A percentile compares a stretch with the other conserved stretches of the same genome.
Evolutionary conservation across 768 basidiomycete species (phyloP).

Genomic region (Mycena amicta): DNA sequence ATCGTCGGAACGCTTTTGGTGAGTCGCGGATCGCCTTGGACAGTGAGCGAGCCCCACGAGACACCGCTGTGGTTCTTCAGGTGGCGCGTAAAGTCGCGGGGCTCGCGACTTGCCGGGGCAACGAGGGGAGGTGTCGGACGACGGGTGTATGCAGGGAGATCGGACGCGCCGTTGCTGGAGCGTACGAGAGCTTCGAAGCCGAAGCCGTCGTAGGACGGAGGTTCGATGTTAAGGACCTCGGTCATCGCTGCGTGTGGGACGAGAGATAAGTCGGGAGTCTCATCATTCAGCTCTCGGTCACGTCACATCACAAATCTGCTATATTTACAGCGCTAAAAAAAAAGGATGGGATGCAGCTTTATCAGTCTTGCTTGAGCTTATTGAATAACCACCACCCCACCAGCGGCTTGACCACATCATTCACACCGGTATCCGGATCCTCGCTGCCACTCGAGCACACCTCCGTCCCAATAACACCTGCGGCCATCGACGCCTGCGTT

Average conservation of each 20-base stretch:
- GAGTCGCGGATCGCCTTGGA: conserved; percentile 16
- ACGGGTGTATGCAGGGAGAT: conserved; percentile 15
- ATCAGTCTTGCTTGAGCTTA: not conserved
- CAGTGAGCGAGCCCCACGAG: conserved; percentile 12
- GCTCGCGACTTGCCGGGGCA: not conserved
- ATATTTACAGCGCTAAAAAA: no score
- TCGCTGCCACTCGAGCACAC: conserved; percentile 3
- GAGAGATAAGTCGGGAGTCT: not conserved
- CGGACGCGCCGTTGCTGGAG: conserved; percentile 12
- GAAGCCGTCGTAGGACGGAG: conserved; percentile 23
- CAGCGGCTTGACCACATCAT: conserved; percentile 1
- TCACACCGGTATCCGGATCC: not conserved
- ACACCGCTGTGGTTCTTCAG: conserved; percentile 12
- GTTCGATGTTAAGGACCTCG: conserved; percentile 2
- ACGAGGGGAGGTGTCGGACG: conserved; percentile 10
- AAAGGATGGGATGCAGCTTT: not conserved
- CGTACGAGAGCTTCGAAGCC: conserved; percentile 15
- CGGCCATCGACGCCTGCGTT: conserved; percentile 1
- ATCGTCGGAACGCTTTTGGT: conserved; percentile 11
- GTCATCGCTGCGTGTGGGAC: conserved; percentile 5
- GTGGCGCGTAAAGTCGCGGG: conserved; percentile 9
- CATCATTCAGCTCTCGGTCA: no score
- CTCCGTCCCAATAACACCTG: conserved; percentile 4
- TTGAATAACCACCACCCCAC: conserved; percentile 9
- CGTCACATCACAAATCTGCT: no score